Conservation (phyloP, 805 yeast genomes). For the Yarrowia sp. region DNA sequence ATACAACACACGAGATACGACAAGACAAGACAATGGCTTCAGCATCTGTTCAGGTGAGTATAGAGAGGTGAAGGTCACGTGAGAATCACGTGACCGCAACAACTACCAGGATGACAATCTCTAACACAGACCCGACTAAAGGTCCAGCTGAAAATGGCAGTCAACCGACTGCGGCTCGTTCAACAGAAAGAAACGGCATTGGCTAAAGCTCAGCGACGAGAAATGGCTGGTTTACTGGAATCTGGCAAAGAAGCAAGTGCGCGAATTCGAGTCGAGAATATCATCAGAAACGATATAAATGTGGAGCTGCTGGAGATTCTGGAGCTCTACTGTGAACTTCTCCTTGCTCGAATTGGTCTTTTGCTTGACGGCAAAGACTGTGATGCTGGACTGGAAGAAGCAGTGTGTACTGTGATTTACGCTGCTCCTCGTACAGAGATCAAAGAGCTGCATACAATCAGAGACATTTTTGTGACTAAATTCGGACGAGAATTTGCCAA, state of each 20-base stretch:
- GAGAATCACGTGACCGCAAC: neutral
- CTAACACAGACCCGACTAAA: conserved; percentile 32
- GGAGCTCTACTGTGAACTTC: conserved; percentile 78
- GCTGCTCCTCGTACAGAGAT: conserved; percentile 72
- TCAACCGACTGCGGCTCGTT: conserved; percentile 64
- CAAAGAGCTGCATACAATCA: conserved; percentile 61
- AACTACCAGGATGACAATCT: no score
- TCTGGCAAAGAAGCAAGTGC: conserved; percentile 81
- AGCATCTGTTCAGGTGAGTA: conserved; percentile 20
- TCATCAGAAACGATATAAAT: conserved; percentile 77
- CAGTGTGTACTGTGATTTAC: conserved; percentile 65
- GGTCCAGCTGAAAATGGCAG: conserved; percentile 58
- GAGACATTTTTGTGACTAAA: conserved; percentile 59
- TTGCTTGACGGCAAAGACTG: conserved; percentile 51
- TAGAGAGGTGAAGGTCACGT: no score
- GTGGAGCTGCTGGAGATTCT: conserved; percentile 74
- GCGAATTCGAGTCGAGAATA: conserved; percentile 74
- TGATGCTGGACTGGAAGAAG: conserved; percentile 68
- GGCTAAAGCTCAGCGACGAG: conserved; percentile 70
- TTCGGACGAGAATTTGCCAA: conserved; percentile 68
- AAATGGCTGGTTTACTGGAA: conserved; percentile 65
- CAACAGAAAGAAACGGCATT: conserved; percentile 74
- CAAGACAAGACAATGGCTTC: neutral
- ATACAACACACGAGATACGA: neutral
- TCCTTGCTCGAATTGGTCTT: conserved; percentile 65